These are phyloP conservation scores for Malassezia sp. DNA, from an alignment of 1,284 basidiomycete species.

Conservation along the genomic window DNA sequence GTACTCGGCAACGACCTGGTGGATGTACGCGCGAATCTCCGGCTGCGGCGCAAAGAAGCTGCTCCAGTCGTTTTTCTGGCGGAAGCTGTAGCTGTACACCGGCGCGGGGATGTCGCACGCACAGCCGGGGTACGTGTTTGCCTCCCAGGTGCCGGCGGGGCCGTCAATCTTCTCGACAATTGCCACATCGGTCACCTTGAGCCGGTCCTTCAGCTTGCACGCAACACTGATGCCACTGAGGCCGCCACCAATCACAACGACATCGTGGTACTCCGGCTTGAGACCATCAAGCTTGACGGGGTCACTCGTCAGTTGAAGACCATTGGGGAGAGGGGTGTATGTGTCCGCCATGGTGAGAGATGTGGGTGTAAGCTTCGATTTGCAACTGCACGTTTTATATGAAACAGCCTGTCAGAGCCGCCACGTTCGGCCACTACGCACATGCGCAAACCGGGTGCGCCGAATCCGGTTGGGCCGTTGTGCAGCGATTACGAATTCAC, in stretches of 20 bases:
- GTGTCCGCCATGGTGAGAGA: background rate
- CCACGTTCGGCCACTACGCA: no score
- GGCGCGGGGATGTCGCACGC: constrained; percentile 41
- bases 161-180: constrained; percentile 26
- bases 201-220: constrained; percentile 31
- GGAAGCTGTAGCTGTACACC: constrained; percentile 43
- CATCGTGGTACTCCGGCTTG: constrained; percentile 34
- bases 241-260: constrained; percentile 38
- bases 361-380: no score
- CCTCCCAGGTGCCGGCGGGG: constrained; percentile 31
- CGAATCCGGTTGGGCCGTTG: no score
- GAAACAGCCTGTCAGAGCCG: no score
- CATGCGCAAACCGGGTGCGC: no score
- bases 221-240: constrained; percentile 35
- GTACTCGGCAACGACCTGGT: constrained; percentile 29
- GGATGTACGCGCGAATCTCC: constrained; percentile 35
- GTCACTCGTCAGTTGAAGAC: constrained; percentile 11
- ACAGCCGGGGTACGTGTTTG: constrained; percentile 36
- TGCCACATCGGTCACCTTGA: constrained; percentile 27
- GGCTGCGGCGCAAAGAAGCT: constrained; percentile 30
- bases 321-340: background rate
- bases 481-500: no score
- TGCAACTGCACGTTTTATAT: background rate
- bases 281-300: constrained; percentile 13
- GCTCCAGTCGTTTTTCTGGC: constrained; percentile 39